These are phyloP conservation scores for Berberis vulgaris DNA, from an alignment of 164 flowering plant genomes.

Conservation along the genomic window DNA sequence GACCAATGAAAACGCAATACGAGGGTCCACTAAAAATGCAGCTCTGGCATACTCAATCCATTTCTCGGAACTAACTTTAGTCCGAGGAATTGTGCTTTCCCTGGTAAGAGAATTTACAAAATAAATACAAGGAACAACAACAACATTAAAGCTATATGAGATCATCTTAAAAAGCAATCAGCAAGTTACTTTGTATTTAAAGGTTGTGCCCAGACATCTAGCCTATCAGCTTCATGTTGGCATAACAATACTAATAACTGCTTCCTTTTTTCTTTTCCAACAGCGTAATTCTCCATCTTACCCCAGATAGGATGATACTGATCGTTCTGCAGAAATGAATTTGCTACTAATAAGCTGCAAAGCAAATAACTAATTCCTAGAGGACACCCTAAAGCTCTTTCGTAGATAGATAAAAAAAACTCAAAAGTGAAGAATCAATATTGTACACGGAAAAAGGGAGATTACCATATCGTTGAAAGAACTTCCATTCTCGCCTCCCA, in stretches of 20 bases:
- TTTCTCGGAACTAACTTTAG: constrained; percentile 78
- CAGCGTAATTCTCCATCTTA: constrained; percentile 63
- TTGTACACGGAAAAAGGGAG: background rate
- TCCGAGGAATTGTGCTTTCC: constrained; percentile 49
- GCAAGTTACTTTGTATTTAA: constrained; percentile 50
- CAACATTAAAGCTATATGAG: too few relatives aligned
- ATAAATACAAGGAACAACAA: too few relatives aligned
- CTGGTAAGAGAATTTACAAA: constrained; percentile 18
- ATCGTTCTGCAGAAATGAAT: constrained; percentile 39
- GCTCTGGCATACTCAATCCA: constrained; percentile 89
- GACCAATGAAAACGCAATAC: constrained; percentile 70
- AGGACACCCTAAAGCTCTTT: background rate
- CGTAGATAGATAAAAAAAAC: background rate
- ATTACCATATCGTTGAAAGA: constrained; percentile 49
- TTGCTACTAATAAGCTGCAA: too few relatives aligned
- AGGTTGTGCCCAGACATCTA: constrained; percentile 98
- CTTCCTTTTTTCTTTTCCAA: constrained; percentile 74
- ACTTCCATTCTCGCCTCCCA: constrained; percentile 52
- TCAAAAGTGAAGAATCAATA: background rate
- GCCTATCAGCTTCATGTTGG: constrained; percentile 96
- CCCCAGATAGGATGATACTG: constrained; percentile 94
- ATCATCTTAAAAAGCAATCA: too few relatives aligned
- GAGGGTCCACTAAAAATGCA: constrained; percentile 91
- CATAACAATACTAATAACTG: constrained; percentile 87
- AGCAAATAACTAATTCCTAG: too few relatives aligned